A percentile compares a stretch with the other conserved stretches of the same genome.
Conservation (phyloP, 2,329 filamentous ascomycete genomes). For the Nigrograna mackinnonii region DNA sequence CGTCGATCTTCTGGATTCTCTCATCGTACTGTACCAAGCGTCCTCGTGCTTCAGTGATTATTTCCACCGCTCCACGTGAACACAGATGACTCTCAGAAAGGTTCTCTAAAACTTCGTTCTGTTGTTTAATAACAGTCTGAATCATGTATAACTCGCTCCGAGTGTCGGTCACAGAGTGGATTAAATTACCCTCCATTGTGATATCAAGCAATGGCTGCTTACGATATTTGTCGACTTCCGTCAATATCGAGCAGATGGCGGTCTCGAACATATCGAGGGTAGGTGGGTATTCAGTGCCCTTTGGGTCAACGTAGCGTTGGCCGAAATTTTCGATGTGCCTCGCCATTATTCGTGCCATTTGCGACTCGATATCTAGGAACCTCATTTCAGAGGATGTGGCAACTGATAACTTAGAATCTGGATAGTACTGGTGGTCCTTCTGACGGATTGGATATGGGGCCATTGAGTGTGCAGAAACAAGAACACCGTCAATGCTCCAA, state of each 20-base stretch:
- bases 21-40: constrained; percentile 2
- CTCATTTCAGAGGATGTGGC: neutral
- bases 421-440: neutral
- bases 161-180: constrained; percentile 4
- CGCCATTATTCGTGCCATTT: neutral
- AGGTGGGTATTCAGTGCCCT: neutral
- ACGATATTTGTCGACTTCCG: constrained; percentile 2
- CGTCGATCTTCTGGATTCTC: constrained; percentile 7
- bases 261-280: constrained; percentile 7
- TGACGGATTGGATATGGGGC: neutral
- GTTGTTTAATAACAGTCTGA: constrained; percentile 2
- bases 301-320: neutral
- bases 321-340: neutral
- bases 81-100: neutral
- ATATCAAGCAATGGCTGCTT: neutral
- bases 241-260: neutral
- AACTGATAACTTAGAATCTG: neutral
- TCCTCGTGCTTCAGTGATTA: neutral
- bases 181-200: constrained; percentile 1
- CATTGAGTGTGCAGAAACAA: constrained; percentile 1
- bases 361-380: neutral
- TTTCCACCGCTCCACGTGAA: too few species aligned
- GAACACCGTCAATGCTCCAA: constrained; percentile 2
- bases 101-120: constrained; percentile 3
- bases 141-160: constrained; percentile 9